Evolutionary conservation across 371 early-diverging fungal species (phyloP).

Genomic region (Saksenaea oblongispora): DNA sequence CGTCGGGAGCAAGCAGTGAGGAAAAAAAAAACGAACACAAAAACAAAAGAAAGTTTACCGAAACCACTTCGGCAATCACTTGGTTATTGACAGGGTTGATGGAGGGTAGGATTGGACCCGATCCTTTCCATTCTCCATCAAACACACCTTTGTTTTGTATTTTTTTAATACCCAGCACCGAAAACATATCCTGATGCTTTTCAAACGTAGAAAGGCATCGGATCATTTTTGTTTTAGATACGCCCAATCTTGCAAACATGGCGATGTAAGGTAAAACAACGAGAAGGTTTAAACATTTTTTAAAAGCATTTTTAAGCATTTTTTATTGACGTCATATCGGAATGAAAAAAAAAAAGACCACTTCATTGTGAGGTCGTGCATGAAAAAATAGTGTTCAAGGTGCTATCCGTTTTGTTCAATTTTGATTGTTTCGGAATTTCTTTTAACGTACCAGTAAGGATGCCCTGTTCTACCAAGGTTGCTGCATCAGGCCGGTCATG

Average conservation of each 20-base stretch:
- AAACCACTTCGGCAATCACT: conserved; percentile 80
- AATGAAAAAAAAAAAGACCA: neutral
- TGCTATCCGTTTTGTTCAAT: neutral
- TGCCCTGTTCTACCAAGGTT: conserved; percentile 59
- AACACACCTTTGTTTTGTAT: conserved; percentile 85
- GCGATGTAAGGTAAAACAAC: neutral
- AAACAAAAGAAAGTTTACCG: conserved; percentile 45
- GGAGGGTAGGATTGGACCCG: conserved; percentile 74
- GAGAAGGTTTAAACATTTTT: too few species aligned
- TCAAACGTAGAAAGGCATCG: conserved; percentile 45
- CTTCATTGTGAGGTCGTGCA: neutral
- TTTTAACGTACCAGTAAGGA: conserved; percentile 36
- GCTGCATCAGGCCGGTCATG: conserved; percentile 59
- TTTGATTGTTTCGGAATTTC: neutral
- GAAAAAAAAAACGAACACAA: neutral
- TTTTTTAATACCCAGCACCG: conserved; percentile 66
- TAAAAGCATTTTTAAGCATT: neutral
- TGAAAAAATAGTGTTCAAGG: neutral
- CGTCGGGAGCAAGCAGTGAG: neutral
- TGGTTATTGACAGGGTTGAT: conserved; percentile 89
- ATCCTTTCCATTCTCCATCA: conserved; percentile 89
- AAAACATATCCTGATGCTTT: conserved; percentile 55
- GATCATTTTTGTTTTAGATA: neutral
- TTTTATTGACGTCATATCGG: neutral
- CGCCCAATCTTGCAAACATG: neutral